Evolutionary conservation across 169 alveolate species (phyloP).

Genomic region (Theileria sp.): DNA sequence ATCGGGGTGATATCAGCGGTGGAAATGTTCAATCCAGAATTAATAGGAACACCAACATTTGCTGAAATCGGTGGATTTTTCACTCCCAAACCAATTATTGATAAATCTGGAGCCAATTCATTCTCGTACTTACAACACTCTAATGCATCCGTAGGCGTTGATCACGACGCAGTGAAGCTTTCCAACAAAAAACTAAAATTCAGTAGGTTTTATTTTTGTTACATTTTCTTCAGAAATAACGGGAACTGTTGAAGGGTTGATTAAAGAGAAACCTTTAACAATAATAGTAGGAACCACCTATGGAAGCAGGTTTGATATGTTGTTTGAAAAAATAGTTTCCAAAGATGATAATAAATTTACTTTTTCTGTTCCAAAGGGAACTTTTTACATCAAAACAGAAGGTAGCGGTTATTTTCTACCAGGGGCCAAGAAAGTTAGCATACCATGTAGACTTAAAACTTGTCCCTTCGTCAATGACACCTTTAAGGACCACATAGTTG

Average conservation of each 20-base stretch:
- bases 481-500: conserved; percentile 21
- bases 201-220: conserved; percentile 6
- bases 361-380: conserved; percentile 65
- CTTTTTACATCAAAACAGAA: conserved; percentile 66
- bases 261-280: conserved; percentile 67
- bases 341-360: conserved; percentile 34
- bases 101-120: conserved; percentile 30
- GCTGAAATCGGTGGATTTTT: conserved; percentile 56
- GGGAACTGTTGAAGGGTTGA: conserved; percentile 68
- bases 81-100: conserved; percentile 45
- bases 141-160: conserved; percentile 28
- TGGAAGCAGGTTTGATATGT: conserved; percentile 70
- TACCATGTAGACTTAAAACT: conserved; percentile 59
- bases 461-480: conserved; percentile 57
- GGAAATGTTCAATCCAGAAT: not conserved
- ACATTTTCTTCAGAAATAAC: conserved; percentile 31
- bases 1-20: not conserved
- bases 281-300: conserved; percentile 72
- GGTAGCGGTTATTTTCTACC: conserved; percentile 74
- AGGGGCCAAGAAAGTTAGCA: conserved; percentile 54
- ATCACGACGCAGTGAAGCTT: conserved; percentile 41
- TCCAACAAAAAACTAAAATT: conserved; percentile 15
- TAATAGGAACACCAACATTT: conserved; percentile 10
- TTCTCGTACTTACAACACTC: conserved; percentile 52
- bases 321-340: conserved; percentile 50